Conservation (phyloP, 768 basidiomycete species). For the Tulasnella calospora region DNA sequence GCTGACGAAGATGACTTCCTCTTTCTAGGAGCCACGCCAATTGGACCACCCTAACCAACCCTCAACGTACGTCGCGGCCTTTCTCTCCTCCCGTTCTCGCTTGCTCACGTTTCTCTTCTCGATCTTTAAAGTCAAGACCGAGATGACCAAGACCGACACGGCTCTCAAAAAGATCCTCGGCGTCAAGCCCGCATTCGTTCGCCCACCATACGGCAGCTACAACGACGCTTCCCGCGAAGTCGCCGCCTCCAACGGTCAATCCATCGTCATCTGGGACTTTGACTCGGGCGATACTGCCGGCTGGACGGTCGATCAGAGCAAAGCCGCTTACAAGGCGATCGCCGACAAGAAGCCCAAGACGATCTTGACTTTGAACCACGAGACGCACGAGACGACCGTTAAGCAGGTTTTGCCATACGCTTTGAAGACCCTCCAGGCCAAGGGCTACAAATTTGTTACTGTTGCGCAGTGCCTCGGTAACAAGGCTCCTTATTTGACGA, state of each 20-base stretch:
- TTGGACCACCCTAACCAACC: background rate
- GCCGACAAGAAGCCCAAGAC: slow-evolving; percentile 22
- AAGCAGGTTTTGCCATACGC: background rate
- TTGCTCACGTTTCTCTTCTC: background rate
- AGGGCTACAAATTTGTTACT: slow-evolving; percentile 12
- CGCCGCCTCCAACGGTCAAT: background rate
- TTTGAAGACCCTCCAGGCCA: background rate
- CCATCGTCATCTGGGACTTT: slow-evolving; percentile 26
- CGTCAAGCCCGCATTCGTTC: slow-evolving; percentile 20
- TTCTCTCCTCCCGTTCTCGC: background rate
- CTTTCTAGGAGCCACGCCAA: background rate
- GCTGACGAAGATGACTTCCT: background rate
- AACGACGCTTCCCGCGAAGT: background rate
- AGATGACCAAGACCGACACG: background rate
- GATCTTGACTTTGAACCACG: slow-evolving; percentile 28
- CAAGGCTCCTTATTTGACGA: background rate
- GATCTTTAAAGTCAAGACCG: background rate
- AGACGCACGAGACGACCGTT: slow-evolving; percentile 16
- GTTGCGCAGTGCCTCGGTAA: slow-evolving; percentile 11
- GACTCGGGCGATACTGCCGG: slow-evolving; percentile 26
- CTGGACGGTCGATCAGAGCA: background rate
- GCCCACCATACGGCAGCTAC: slow-evolving; percentile 25
- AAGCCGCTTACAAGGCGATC: slow-evolving; percentile 12
- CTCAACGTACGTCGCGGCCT: background rate
- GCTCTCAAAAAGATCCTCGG: slow-evolving; percentile 24